Evolutionary conservation across 2,329 filamentous ascomycete species (phyloP), one percentile per base, ranked within the genome.

Genomic region (Fusarium fracticaudum): DNA sequence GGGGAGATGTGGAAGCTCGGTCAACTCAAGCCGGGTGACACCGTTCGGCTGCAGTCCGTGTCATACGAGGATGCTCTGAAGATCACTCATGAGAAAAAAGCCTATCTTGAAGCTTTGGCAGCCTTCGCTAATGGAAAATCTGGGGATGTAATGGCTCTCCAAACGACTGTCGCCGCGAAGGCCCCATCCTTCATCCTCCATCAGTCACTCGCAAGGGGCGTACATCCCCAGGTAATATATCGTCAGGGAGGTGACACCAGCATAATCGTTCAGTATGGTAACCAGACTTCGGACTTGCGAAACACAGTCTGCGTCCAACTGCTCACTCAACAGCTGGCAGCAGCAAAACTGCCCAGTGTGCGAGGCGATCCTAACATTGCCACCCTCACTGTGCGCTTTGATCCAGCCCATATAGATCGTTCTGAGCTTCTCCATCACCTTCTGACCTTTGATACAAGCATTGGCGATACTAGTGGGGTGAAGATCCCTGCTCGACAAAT

Each of bases 1-100:
- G 81, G 79, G 5, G 81, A 83, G 29, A 66, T 83, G 61, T 83
- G 81, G 80, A 83, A 82, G 67, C 59, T 83, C 5, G 82, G 81
- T 8, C 81, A 82, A 63, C 74, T 83, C 5, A 80, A 77, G 24
- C 76, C 81, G 0, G 81, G 82, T 3, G 77, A 81, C 37, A 59
- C 44, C 26, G 8, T 59, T 76, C 10, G 60, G 55, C 37, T 76
- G 69, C 51, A 67, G 65, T 50, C 75, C 41, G 24, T 53, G 58
- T n/a, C 57, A 58, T 37, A 67, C 41, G 8, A 55, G 10, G 58
- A 51, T 53, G 58, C 44, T n/a, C 31, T 50, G 41, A 51, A 17
- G 24, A 59, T 59, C 24, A 33, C 11, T 18, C 31, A 18, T 11
- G 20, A 59, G 6, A 59, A 50, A n/a, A n/a, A 18, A 14, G 12